Percentiles rank a stretch among this genome's conserved stretches.
These are phyloP conservation scores for Metroxylon sagu DNA, from an alignment of 176 grass and related monocot genomes.

Conservation along the genomic window DNA sequence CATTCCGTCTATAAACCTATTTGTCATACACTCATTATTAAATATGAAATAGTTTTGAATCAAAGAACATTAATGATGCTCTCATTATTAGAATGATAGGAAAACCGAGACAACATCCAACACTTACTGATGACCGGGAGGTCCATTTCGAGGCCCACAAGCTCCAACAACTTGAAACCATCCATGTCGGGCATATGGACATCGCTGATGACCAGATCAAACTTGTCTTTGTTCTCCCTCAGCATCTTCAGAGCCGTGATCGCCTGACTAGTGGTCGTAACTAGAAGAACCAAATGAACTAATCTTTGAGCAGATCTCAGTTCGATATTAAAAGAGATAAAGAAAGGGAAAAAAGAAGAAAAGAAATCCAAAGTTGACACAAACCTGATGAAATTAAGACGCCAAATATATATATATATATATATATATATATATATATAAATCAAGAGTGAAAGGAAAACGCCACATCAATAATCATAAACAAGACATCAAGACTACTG, in stretches of 20 bases:
- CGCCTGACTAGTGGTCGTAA: constrained; percentile 61
- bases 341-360: neutral
- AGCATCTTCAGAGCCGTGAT: constrained; percentile 55
- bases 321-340: neutral
- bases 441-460: too few relatives aligned
- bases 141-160: constrained; percentile 83
- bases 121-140: constrained; percentile 93
- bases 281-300: constrained; percentile 28
- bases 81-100: neutral
- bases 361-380: neutral
- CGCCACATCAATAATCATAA: too few relatives aligned
- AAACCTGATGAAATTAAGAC: neutral
- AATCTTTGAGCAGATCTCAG: constrained; percentile 11
- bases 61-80: too few relatives aligned
- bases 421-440: too few relatives aligned
- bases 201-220: constrained; percentile 91
- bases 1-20: too few relatives aligned
- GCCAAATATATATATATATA: neutral
- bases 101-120: neutral
- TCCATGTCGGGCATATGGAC: constrained; percentile 80
- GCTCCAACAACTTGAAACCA: constrained; percentile 78
- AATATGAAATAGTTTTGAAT: too few relatives aligned
- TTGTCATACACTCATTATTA: too few relatives aligned
- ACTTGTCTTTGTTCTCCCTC: constrained; percentile 65
- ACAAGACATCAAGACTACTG: too few relatives aligned